Evolutionary conservation across 805 yeast species (phyloP), one percentile per base, ranked within the genome.

Genomic region (Hemisphaericaspora nanyangensis): DNA sequence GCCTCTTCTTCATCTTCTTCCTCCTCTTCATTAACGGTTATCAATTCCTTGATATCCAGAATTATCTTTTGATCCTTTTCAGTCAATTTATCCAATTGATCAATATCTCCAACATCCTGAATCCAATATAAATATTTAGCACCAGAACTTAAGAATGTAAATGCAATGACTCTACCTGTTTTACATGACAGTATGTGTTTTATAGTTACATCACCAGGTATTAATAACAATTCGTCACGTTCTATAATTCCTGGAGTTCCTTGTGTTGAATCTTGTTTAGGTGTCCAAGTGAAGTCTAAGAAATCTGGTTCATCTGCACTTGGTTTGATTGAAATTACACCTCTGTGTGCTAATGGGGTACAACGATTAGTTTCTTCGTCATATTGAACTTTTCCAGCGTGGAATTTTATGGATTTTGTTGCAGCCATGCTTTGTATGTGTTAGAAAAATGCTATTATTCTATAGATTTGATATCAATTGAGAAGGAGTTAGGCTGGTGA

Each of bases 171-270:
- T 44, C 96, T 70, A 12, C 95, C 96, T 0, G 88, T 76, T 31
- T 64, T 74, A 59, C 95, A 84, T 20, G 85, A 77, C 36, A 70
- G 60, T 31, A 85, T 77, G 39, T 77, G 85, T 45, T 76, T 75
- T 79, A 89, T 85, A 31, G 82, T 77, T 37, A 85, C 91, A 53
- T 88, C 96, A 1, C 95, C 95, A 0, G 95, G 93, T 49, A 87
- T 80, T 31, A 87, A 76, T 47, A 86, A 67, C 42, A 85, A 68
- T 47, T 82, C 89, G 39, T 79, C 84, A 32, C 68, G 68, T 40
- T 73, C 78, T 18, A 36, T 37, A 35, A 66, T 72, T 17, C 71
- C 65, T 2, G 29, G 19, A 15, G 38, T 33, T 15, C 66, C 58
- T 17, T 44, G 42, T 6, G 70, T 67, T 5, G 68, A 58, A 31